Evolutionary conservation across 1,284 basidiomycete genomes (phyloP), one percentile per base, ranked within the genome.

Genomic region (Puccinia brachypodii): DNA sequence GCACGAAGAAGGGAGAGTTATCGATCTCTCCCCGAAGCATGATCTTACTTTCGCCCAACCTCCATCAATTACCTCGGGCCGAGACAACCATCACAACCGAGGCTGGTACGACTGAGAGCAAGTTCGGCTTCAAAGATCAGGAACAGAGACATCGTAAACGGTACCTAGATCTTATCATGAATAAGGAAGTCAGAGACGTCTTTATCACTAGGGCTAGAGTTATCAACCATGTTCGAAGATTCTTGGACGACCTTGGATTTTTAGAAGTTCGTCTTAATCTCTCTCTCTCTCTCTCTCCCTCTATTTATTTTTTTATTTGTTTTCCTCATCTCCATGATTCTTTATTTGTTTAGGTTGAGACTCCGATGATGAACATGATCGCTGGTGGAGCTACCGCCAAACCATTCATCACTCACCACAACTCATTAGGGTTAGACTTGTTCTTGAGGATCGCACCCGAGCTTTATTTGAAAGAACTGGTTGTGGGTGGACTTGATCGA

Each of bases 361-460:
- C 96, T 7, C 96, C 97, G 11, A 98, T 99, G 90, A 99, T 95
- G 89, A 96, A 93, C 87, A 92, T 98, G 90, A 92, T 95, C 84
- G 97, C 97, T 8, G 96, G 96, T 79, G 96, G 96, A 82, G 96
- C 96, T 42, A 98, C 95, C 4, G 96, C 96, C 85, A 99, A 98
- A 90, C 96, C 96, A 1, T 99, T 99, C 89, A 87, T 99, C 87
- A 99, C 96, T 0, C 96, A 98, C 87, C 96, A 99, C 89, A 99
- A 99, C 88, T 96, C 98, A 87, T 92, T 99, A 84, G 90, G 95
- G 88, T 91, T 99, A 85, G 96, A 99, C 87, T 89, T 99, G n/a
- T 98, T 93, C 90, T 93, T 99, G 86, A 95, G 96, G 84, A 92
- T 99, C 86, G 97, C 96, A 0, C 97, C 97, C 13, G 96, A 99